Conservation (phyloP, 208 protist species). For the Wallacemonas rigidus region DNA sequence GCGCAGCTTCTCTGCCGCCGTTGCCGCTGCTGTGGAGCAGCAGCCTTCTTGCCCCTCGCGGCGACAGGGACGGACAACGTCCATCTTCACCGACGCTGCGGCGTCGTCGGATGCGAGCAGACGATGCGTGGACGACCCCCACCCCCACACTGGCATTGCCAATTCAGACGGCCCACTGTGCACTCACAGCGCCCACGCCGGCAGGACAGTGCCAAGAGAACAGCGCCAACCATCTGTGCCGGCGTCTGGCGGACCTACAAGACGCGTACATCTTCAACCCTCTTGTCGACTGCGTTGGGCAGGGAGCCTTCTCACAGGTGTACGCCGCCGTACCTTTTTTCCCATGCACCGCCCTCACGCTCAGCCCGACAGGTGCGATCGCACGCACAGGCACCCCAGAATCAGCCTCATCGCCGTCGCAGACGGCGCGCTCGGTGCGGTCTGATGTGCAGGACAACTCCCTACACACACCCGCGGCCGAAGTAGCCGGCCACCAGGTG, state of each 20-base stretch:
- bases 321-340: conserved; percentile 62
- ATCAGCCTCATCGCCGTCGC: background rate
- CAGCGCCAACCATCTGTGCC: conserved; percentile 32
- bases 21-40: conserved; percentile 33
- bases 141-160: background rate
- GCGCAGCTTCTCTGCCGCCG: conserved; percentile 50
- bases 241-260: conserved; percentile 64
- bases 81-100: background rate
- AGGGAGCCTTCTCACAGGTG: conserved; percentile 76
- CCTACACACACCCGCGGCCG: no score
- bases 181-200: background rate
- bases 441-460: no score
- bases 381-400: background rate
- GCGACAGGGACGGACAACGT: background rate
- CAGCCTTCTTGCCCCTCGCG: conserved; percentile 10
- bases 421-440: no score
- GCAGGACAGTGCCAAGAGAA: conserved; percentile 3
- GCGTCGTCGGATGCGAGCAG: background rate
- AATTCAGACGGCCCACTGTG: background rate
- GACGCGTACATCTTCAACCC: conserved; percentile 79
- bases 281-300: conserved; percentile 58
- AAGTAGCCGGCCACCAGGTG: background rate
- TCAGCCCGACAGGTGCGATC: no score
- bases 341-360: background rate
- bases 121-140: background rate